Percentiles rank a stretch among this genome's conserved stretches.
Conservation (phyloP, 371 early-diverging fungal genomes). For the Syncephalis plumigaleata region DNA sequence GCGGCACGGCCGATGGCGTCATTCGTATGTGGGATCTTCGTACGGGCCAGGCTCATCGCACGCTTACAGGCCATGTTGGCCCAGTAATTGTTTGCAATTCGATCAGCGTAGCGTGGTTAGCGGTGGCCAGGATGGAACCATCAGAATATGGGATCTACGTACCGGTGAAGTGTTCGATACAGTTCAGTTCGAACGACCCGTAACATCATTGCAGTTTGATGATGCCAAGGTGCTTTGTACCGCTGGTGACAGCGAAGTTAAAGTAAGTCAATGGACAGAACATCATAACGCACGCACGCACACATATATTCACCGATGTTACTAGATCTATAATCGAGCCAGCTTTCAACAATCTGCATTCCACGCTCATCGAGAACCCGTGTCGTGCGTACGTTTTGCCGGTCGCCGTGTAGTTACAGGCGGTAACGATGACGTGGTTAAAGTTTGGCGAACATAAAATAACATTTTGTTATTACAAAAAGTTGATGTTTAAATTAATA, state of each 20-base stretch:
- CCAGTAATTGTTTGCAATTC: slow-evolving; percentile 54
- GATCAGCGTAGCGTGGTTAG: slow-evolving; percentile 61
- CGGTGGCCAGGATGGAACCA: slow-evolving; percentile 59
- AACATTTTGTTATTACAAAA: too few species aligned
- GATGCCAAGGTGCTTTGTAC: slow-evolving; percentile 25
- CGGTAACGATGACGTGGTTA: slow-evolving; percentile 31
- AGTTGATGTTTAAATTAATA: too few species aligned
- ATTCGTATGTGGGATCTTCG: slow-evolving; percentile 67
- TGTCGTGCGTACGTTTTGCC: slow-evolving; percentile 25
- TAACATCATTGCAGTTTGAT: slow-evolving; percentile 40
- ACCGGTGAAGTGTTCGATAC: slow-evolving; percentile 46
- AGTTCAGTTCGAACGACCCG: slow-evolving; percentile 26
- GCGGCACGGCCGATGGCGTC: slow-evolving; percentile 74
- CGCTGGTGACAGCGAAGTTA: slow-evolving; percentile 22
- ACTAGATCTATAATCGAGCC: slow-evolving; percentile 36
- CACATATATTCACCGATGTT: neutral
- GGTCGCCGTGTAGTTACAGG: slow-evolving; percentile 30
- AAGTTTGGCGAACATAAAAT: slow-evolving; percentile 19
- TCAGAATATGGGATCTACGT: slow-evolving; percentile 73
- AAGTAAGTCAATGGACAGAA: slow-evolving; percentile 26
- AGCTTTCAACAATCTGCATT: slow-evolving; percentile 33
- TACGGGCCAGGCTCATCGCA: slow-evolving; percentile 32
- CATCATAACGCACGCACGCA: neutral
- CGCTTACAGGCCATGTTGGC: slow-evolving; percentile 47
- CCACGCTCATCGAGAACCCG: slow-evolving; percentile 23